phyloP scores from a whole-genome alignment of 192 early-diverging fungal genomes.

The Coemansia sp. region DNA sequence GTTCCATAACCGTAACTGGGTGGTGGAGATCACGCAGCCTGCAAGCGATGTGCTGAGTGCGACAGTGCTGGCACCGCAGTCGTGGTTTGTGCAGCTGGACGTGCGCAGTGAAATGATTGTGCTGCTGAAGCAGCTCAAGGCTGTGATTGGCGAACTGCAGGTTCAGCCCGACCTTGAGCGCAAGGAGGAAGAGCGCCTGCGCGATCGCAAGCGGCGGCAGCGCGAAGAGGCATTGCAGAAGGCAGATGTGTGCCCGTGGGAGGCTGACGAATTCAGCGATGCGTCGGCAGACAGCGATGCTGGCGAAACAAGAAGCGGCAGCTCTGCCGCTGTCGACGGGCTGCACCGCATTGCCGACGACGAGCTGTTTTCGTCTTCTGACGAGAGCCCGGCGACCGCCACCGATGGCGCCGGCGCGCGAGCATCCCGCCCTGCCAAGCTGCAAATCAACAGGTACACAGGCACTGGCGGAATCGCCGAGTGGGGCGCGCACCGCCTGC shows the following conservation, averaged over 20 bases:
- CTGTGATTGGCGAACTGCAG: conserved; percentile 36
- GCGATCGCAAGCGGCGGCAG: conserved; percentile 31
- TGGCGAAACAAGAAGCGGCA: neutral
- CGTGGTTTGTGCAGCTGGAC: conserved; percentile 50
- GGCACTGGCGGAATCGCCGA: conserved; percentile 55
- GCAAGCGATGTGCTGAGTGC: neutral
- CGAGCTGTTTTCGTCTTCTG: conserved; percentile 46
- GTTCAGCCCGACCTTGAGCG: conserved; percentile 47
- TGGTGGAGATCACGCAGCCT: conserved; percentile 45
- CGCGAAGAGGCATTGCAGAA: conserved; percentile 38
- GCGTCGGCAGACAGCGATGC: conserved; percentile 15
- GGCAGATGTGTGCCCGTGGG: conserved; percentile 52
- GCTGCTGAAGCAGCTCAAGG: conserved; percentile 53
- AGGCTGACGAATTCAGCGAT: conserved; percentile 51
- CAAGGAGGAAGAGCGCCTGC: conserved; percentile 46
- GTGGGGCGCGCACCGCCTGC: conserved; percentile 51
- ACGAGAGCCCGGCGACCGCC: conserved; percentile 7
- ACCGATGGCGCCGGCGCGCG: conserved; percentile 6
- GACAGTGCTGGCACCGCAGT: conserved; percentile 20
- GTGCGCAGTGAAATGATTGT: conserved; percentile 48
- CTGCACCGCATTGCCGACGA: conserved; percentile 38
- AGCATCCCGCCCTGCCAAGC: conserved; percentile 12
- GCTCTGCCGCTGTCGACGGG: neutral
- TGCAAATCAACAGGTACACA: conserved; percentile 37
- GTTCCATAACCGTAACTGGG: conserved; percentile 50